Evolutionary conservation across 805 yeast genomes (phyloP), one percentile per base, ranked within the genome.

Genomic region (Wickerhamomyces bovis): DNA sequence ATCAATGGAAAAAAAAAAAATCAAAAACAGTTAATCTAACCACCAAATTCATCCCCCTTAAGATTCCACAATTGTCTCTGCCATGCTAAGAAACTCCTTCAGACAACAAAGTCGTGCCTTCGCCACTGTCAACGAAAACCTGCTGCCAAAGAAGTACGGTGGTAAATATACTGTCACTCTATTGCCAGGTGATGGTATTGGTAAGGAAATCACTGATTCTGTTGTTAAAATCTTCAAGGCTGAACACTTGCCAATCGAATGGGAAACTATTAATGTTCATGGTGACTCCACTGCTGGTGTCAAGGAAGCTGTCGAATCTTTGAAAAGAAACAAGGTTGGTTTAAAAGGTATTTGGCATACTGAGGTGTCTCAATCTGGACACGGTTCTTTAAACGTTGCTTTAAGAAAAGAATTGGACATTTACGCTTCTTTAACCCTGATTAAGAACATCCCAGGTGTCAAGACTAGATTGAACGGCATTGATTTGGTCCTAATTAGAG

Each of bases 181-280:
- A 67, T 84, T 92, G 59, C 98, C 98, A 49, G 97, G 99, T 71
- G 99, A 92, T 66, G 98, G 98, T 79, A 85, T 90, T 57, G 99
- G 99, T 69, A 84, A 83, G 64, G 97, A 90, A 74, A 87, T 90
- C 66, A 85, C 98, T 49, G 92, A 86, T 68, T 85, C 97, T 22
- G 99, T 92, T 51, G 83, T 85, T 68, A 80, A 88, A 57, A 86
- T 92, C 66, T 92, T 92, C 77, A 78, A 82, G 65, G 80, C 88
- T 53, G 89, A 86, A 70, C 81, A 80, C 56, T 85, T 94, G 39
- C 99, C 99, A 57, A 83, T 92, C 56, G 96, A 89, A 59, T 94
- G 94, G 85, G 98, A 94, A 69, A 77, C 78, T 44, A 80, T 85
- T 52, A 85, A 85, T 57, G 83, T 86, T 53, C 72, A 82, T 12